Base-by-base conservation (phyloP, 163 green algal genomes). In the Volvox carteri region DNA sequence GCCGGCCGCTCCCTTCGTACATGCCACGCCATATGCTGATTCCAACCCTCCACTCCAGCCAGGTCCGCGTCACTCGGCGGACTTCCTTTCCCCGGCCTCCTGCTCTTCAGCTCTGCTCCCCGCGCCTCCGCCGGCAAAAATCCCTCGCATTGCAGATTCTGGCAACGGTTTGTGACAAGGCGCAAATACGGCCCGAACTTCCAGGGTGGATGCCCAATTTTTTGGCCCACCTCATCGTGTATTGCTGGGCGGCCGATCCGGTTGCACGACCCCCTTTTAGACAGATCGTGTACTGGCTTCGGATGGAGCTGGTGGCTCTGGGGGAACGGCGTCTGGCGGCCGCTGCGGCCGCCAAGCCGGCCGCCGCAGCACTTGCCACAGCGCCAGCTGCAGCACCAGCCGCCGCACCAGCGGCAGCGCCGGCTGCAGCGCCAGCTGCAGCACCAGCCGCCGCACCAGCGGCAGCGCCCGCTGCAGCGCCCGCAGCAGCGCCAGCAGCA, bases 221-320 rank as follows among this genome's bases (percentile, higher is more conserved):
- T 12, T 80, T 98, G 67, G 88, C 86, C 28, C 80, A 79, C 23
- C 84, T 97, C 16, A 92, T 97, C 9, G 44, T 81, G 11, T 86
- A 90, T 19, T 97, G 95, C 92, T 97, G 95, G 95, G 54, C 84
- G 5, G 90, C 96, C 37, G 77, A 88, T 19, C 91, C 94, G 0
- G 78, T 80, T 0, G 74, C 84, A 4, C 86, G 95, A 4, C 95
- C 95, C 0, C 56, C 79, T 11, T 96, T 96, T 30, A 30, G 46
- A 0, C 79, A 90, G 16, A 75, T 97, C 18, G 65, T 96, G 52
- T 39, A n/a, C 11, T 12, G 28, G 39, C 84, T 89, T 21, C 54
- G 41, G 54, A 19, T 4, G 11, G 42, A 54, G 78, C 78, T 77
- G 39, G 33, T 7, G 28, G 56, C 9, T 14, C 48, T 58, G 12